Percentiles rank a stretch among this genome's conserved stretches.
Evolutionary conservation across 1,284 basidiomycete genomes (phyloP).

Genomic region (Kalmanozyma brasiliensis): DNA sequence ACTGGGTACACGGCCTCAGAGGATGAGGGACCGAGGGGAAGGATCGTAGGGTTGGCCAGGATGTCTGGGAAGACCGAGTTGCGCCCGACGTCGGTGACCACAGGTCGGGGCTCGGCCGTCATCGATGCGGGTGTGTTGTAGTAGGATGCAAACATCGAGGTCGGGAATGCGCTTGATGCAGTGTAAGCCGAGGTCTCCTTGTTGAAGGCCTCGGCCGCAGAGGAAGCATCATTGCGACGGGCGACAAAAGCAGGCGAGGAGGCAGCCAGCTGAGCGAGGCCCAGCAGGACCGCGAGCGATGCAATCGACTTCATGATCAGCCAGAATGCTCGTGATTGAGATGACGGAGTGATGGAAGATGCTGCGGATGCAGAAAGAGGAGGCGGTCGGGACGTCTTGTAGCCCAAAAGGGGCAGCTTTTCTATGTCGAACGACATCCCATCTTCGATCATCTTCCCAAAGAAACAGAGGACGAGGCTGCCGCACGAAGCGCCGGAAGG

Average conservation of each 20-base stretch:
- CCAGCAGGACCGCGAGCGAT: conserved; percentile 20
- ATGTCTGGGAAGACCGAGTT: conserved; percentile 69
- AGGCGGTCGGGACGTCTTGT: neutral
- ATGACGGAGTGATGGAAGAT: neutral
- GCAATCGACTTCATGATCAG: conserved; percentile 40
- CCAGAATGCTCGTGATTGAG: conserved; percentile 9
- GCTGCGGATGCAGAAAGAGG: neutral
- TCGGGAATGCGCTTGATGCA: conserved; percentile 62
- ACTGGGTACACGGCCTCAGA: conserved; percentile 54
- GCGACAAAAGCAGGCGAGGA: conserved; percentile 22
- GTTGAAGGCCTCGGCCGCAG: conserved; percentile 7
- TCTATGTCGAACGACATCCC: conserved; percentile 47
- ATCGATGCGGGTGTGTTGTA: conserved; percentile 45
- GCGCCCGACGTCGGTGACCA: conserved; percentile 54
- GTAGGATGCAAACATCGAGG: conserved; percentile 58
- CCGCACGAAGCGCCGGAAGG: no score
- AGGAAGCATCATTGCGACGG: conserved; percentile 9
- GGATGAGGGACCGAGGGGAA: conserved; percentile 73
- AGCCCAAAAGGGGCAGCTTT: conserved; percentile 17
- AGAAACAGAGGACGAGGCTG: no score
- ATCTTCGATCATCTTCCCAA: neutral
- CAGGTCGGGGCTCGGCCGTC: conserved; percentile 54
- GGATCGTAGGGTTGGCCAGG: conserved; percentile 75
- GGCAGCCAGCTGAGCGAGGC: conserved; percentile 17
- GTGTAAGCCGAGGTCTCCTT: conserved; percentile 54